phyloP scores from a whole-genome alignment of 768 basidiomycete species.

The Auriscalpium orientale region DNA sequence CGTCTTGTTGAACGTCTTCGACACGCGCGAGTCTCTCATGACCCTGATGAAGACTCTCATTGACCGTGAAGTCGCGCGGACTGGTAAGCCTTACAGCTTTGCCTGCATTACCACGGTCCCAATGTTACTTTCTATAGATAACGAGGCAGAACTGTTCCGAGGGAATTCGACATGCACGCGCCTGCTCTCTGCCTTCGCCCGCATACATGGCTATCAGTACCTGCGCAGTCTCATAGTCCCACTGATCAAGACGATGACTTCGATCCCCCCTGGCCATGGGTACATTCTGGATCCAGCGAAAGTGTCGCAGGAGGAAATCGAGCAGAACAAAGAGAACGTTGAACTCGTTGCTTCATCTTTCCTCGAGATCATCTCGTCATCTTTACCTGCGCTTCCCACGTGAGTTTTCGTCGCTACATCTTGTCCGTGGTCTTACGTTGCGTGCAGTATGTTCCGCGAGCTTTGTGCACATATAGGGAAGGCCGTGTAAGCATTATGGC shows the following conservation, averaged over 20 bases:
- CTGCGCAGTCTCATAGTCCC: conserved; percentile 74
- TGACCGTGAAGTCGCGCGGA: conserved; percentile 73
- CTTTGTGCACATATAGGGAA: conserved; percentile 76
- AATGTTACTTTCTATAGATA: conserved; percentile 39
- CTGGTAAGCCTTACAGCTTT: conserved; percentile 39
- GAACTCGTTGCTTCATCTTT: conserved; percentile 70
- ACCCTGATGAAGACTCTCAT: conserved; percentile 76
- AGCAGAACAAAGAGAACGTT: conserved; percentile 63
- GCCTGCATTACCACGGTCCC: neutral
- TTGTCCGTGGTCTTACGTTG: conserved; percentile 4
- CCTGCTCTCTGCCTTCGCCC: conserved; percentile 80
- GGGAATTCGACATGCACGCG: conserved; percentile 84
- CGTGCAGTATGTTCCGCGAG: conserved; percentile 72
- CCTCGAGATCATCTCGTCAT: conserved; percentile 65
- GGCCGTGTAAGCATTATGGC: conserved; percentile 52
- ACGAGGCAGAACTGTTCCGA: conserved; percentile 77
- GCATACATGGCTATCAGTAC: conserved; percentile 88
- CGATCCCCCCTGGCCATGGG: conserved; percentile 63
- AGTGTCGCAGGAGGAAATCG: conserved; percentile 49
- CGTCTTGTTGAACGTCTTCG: conserved; percentile 80
- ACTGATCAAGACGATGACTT: conserved; percentile 65
- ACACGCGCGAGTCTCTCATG: conserved; percentile 66
- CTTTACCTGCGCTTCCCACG: conserved; percentile 66
- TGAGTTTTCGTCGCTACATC: conserved; percentile 30
- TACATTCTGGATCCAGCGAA: conserved; percentile 73